A percentile compares a stretch with the other conserved stretches of the same genome.
phyloP scores from a whole-genome alignment of 2,329 filamentous ascomycete species.

The Pseudogymnoascus sp. region DNA sequence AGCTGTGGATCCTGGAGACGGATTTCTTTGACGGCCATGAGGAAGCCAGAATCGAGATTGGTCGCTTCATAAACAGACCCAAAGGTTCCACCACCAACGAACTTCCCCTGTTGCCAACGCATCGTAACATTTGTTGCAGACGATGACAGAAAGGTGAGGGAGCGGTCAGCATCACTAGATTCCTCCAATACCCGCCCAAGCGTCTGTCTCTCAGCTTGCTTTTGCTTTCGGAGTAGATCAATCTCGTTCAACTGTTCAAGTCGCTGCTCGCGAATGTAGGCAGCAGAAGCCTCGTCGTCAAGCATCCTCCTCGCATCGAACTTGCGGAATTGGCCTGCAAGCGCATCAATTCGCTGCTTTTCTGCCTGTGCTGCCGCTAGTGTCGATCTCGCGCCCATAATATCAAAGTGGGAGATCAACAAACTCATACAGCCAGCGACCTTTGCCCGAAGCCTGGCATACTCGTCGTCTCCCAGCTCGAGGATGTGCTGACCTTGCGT shows the following conservation, averaged over 20 bases:
- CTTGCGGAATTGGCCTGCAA: conserved; percentile 67
- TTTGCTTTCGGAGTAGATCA: conserved; percentile 70
- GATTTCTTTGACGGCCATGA: conserved; percentile 99
- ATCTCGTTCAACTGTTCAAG: conserved; percentile 65
- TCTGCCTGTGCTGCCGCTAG: conserved; percentile 82
- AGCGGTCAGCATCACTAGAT: conserved; percentile 91
- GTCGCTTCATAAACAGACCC: conserved; percentile 96
- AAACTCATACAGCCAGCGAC: conserved; percentile 97
- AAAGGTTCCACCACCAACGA: conserved; percentile 93
- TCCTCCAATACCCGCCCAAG: conserved; percentile 88
- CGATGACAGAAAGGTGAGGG: conserved; percentile 85
- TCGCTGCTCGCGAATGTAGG: conserved; percentile 67
- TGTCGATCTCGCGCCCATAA: conserved; percentile 92
- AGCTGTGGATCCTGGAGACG: conserved; percentile 92
- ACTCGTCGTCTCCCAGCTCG: conserved; percentile 83
- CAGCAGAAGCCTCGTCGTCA: conserved; percentile 79
- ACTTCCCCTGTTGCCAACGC: conserved; percentile 98
- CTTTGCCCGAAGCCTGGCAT: conserved; percentile 72
- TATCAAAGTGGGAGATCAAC: conserved; percentile 96
- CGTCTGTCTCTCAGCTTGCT: conserved; percentile 77
- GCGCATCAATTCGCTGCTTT: conserved; percentile 75
- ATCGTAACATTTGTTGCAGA: conserved; percentile 92
- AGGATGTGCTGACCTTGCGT: conserved; percentile 88
- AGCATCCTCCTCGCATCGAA: conserved; percentile 66
- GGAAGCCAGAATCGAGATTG: conserved; percentile 88